Base-by-base conservation (phyloP, 257 asterid species). In the Plectranthus barbatus region DNA sequence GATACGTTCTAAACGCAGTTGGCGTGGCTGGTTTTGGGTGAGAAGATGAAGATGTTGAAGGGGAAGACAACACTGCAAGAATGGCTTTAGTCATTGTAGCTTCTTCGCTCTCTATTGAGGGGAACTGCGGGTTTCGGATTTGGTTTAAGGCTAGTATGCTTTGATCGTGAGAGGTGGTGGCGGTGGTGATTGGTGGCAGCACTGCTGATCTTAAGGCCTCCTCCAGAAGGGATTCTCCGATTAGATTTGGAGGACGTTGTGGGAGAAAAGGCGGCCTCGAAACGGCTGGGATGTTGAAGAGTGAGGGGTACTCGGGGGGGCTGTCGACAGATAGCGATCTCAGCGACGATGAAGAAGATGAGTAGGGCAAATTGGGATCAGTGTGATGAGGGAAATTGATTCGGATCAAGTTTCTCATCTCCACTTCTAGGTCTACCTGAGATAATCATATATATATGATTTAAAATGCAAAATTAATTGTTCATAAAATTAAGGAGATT, bases 311-410 rank as follows among this genome's bases (percentile, higher is more conserved):
- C 13, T 85, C 94, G 0, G 86, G 47, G 0, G 86, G 47, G 76
- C 90, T 87, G 13, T 87, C 96, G 1, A 68, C 73, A 2, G 97
- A 91, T 39, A 91, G 64, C 2, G 97, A 85, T 15, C 76, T 44
- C 11, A 82, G 64, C 0, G 96, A 86, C 0, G 96, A 84, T 4
- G 98, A 91, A 11, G 96, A 86, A 0, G 98, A 80, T 0, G 86
- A 80, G 1, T 86, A 76, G 0, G 81, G 73, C 11, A 45, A 67
- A 42, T 51, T 81, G 13, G 70, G 88, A 56, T 79, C 81, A 1
- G 64, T 46, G 10, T 52, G 58, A 2, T 72, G 61, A 21, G 81
- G 50, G 58, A 82, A 77, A 56, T 73, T 68, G 15, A 29, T 41
- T 4, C 74, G 72, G 64, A 90, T 80, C 74, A 72, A 41, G 37